Conservation (phyloP, 2,329 filamentous ascomycete genomes). For the Albophoma yamanashiensis region DNA sequence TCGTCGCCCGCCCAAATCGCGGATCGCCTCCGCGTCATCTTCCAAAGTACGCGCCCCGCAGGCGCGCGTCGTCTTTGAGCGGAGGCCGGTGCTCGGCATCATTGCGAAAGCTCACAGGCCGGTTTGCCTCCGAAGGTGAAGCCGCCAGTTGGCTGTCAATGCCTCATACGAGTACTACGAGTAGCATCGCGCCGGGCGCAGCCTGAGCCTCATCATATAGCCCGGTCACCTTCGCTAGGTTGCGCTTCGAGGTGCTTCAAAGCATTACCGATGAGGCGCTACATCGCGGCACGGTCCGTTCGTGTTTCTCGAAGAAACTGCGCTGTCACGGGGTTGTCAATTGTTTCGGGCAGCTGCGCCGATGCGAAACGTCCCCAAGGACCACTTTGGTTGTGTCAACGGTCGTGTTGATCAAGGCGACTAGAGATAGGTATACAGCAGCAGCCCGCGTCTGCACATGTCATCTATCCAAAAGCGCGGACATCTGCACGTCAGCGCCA, state of each 20-base stretch:
- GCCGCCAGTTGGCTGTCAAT: background rate
- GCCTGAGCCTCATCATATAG: background rate
- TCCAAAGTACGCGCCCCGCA: background rate
- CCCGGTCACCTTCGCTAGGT: background rate
- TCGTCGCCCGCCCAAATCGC: background rate
- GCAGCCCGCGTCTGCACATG: background rate
- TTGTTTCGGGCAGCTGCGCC: background rate
- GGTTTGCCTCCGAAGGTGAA: too few species aligned
- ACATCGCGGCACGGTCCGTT: background rate
- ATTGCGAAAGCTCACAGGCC: background rate
- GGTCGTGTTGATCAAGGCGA: background rate
- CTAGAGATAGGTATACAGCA: background rate
- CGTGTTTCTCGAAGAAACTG: background rate
- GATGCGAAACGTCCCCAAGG: background rate
- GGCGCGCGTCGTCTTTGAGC: background rate
- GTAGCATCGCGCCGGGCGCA: too few species aligned
- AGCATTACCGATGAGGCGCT: background rate
- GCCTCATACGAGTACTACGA: background rate
- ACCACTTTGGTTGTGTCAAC: background rate
- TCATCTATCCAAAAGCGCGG: background rate
- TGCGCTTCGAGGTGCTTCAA: background rate
- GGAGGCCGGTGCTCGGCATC: background rate
- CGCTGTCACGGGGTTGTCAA: background rate
- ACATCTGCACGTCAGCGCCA: background rate
- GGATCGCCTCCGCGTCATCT: background rate